These are phyloP conservation scores for Colletotrichum destructivum DNA, from an alignment of 2,329 filamentous ascomycete genomes.

Conservation along the genomic window DNA sequence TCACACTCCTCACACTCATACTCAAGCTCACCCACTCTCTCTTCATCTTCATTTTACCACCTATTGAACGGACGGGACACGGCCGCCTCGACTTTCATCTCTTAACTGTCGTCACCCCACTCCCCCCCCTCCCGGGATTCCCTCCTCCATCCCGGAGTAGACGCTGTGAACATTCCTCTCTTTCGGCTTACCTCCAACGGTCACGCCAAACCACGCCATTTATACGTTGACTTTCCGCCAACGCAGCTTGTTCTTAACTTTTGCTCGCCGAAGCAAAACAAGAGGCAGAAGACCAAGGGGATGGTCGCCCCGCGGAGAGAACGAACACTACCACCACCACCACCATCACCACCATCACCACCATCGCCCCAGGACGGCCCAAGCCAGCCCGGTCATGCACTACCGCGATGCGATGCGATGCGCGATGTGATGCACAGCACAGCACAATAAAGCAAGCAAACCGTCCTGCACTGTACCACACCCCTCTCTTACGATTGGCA, in stretches of 20 bases:
- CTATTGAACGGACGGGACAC: not conserved
- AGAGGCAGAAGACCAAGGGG: not conserved
- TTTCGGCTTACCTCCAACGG: constrained; percentile 9
- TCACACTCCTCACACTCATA: too few relatives aligned
- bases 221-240: not conserved
- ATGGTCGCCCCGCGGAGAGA: not conserved
- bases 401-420: constrained; percentile 19
- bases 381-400: constrained; percentile 15
- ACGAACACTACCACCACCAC: constrained; percentile 8
- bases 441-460: constrained; percentile 30
- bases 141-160: constrained; percentile 11
- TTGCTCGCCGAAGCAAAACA: not conserved
- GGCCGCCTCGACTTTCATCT: not conserved
- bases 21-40: too few relatives aligned
- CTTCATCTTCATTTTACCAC: too few relatives aligned
- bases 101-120: not conserved
- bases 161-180: constrained; percentile 14
- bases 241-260: not conserved
- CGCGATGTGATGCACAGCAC: constrained; percentile 24
- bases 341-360: not conserved
- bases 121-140: not conserved
- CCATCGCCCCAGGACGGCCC: constrained; percentile 4
- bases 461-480: not conserved
- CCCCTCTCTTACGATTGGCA: not conserved
- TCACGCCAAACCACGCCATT: not conserved